phyloP scores from a whole-genome alignment of 2,329 filamentous ascomycete genomes.

The Penicillium sp. region DNA sequence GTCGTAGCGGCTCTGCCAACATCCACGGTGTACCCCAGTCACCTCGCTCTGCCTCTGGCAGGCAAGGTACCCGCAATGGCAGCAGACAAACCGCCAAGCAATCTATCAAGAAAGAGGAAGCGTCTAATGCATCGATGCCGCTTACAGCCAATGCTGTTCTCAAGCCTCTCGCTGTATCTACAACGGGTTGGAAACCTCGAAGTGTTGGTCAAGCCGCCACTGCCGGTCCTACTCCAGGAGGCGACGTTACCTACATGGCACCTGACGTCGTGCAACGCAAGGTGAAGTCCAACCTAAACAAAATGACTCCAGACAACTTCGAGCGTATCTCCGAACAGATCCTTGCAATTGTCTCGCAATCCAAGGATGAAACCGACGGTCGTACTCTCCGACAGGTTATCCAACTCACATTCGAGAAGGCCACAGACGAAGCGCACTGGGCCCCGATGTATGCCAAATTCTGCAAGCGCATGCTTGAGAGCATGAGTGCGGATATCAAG shows the following conservation, averaged over 20 bases:
- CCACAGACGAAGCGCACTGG: slow-evolving; percentile 97
- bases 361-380: slow-evolving; percentile 90
- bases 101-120: slow-evolving; percentile 57
- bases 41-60: slow-evolving; percentile 65
- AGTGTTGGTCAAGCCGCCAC: slow-evolving; percentile 54
- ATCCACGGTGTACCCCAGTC: slow-evolving; percentile 63
- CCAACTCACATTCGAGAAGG: slow-evolving; percentile 98
- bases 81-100: slow-evolving; percentile 52
- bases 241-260: slow-evolving; percentile 62
- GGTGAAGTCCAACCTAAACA: slow-evolving; percentile 97
- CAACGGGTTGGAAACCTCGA: slow-evolving; percentile 84
- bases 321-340: slow-evolving; percentile 94
- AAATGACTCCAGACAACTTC: slow-evolving; percentile 99
- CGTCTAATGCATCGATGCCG: slow-evolving; percentile 83
- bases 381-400: slow-evolving; percentile 96
- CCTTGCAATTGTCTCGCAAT: slow-evolving; percentile 85
- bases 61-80: slow-evolving; percentile 44
- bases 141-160: slow-evolving; percentile 79
- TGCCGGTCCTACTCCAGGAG: slow-evolving; percentile 46
- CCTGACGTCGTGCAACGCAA: slow-evolving; percentile 95
- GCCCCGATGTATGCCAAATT: slow-evolving; percentile 98
- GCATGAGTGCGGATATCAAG: slow-evolving; percentile 89
- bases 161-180: slow-evolving; percentile 68
- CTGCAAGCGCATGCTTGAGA: slow-evolving; percentile 94
- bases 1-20: slow-evolving; percentile 54